phyloP scores from a whole-genome alignment of 2,329 filamentous ascomycete species.

The Periglandula ipomoeae region DNA sequence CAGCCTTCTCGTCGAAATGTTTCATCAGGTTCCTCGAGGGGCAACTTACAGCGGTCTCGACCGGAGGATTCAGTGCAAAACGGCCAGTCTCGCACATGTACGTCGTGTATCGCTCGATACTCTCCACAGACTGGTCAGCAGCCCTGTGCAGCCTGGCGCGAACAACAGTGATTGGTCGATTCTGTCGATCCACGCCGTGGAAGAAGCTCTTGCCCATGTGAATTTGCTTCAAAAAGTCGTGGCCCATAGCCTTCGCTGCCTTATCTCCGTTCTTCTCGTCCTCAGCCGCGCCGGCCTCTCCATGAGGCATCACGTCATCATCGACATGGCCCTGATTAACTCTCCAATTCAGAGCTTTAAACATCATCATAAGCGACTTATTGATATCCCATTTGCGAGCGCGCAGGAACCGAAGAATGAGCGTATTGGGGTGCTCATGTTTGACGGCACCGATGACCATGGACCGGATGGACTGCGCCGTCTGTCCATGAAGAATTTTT shows the following conservation, averaged over 20 bases:
- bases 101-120: conserved; percentile 28
- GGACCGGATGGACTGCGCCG: conserved; percentile 2
- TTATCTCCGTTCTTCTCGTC: conserved; percentile 19
- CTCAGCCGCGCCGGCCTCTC: conserved; percentile 21
- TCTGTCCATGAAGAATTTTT: conserved; percentile 3
- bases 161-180: conserved; percentile 27
- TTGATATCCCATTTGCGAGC: conserved; percentile 31
- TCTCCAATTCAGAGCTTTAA: conserved; percentile 28
- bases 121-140: conserved; percentile 20
- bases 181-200: conserved; percentile 24
- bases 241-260: conserved; percentile 1
- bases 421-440: conserved; percentile 27
- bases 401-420: conserved; percentile 29
- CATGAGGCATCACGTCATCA: conserved; percentile 20
- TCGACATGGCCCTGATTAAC: conserved; percentile 21
- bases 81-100: conserved; percentile 27
- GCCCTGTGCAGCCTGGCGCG: conserved; percentile 24
- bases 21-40: too few relatives aligned
- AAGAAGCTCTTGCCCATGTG: conserved; percentile 29
- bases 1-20: neutral
- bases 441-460: conserved; percentile 12
- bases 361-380: conserved; percentile 29
- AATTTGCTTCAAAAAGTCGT: conserved; percentile 25
- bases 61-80: conserved; percentile 8
- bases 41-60: conserved; percentile 12